Evolutionary conservation across 2,329 filamentous ascomycete species (phyloP), one percentile per base, ranked within the genome.

Genomic region (Alternaria arbusti): DNA sequence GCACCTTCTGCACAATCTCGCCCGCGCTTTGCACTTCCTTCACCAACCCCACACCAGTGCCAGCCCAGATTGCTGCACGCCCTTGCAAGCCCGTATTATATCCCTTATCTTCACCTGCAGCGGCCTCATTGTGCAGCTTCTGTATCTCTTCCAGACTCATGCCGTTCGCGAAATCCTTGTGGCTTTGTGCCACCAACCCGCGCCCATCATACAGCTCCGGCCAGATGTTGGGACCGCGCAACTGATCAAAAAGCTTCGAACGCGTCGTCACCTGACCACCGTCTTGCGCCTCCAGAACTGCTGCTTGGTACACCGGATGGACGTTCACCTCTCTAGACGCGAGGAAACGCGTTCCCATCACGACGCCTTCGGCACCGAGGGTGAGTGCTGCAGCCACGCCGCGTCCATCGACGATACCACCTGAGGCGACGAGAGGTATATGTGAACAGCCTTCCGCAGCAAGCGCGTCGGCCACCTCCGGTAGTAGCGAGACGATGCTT

Each of bases 321-420:
- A 86, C 78, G 17, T 75, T 73, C 2, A 83, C 81, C 70, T 88
- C 86, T 0, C 76, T 74, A 4, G 80, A 74, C 1, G 87, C 87
- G 1, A 91, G 82, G 65, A 90, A 90, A 6, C 88, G 83, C 0
- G 90, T 92, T 0, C 90, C 90, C 83, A 92, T 84, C 0, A 84
- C 87, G 0, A 85, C 84, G 0, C 87, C 89, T 5, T 75, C 63
- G 1, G 82, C 82, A 0, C 87, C 88, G 11, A 90, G 75, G 1
- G 83, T 81, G 65, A 90, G 66, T 4, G 86, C 86, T 9, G 87
- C 87, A 4, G 86, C 87, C 3, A 86, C 85, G 0, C 87, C 87
- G 22, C 86, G 82, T 0, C 85, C 88, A 65, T 90, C 85, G 7
- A 83, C 83, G 55, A 91, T 87, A 0, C 89, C 88, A 1, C 89